Base-by-base conservation (phyloP, 306 rosid species). In the Sechiopsis laciniata region DNA sequence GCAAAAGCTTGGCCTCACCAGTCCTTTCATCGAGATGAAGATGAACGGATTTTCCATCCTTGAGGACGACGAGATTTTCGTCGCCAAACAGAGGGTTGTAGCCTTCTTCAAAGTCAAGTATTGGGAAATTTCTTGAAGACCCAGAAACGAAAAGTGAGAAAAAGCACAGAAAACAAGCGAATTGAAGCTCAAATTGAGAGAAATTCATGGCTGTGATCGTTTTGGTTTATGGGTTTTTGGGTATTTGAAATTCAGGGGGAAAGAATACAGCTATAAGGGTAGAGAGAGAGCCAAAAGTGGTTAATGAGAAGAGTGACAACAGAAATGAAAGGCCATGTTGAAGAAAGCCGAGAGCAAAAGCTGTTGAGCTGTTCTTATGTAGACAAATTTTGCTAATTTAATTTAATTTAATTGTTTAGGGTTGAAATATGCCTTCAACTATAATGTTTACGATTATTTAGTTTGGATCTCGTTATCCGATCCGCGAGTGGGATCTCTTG, bases 21-120 rank as follows among this genome's bases (percentile, higher is more conserved):
- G 98, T 88, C 53, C 91, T 80, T 74, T 90, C 87, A 79, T 93
- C 82, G 42, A 93, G 85, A 59, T 91, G 73, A 72, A 93, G 92
- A 86, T 87, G 98, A 80, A 90, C 97, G 0, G 90, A 82, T 75
- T 90, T 90, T 0, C 96, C 96, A 77, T 93, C 97, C 63, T 80
- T 77, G 54, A 82, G 89, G 77, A 90, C 73, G 61, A 76, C 75
- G 60, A 93, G 81, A 79, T 93, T 90, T 52, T 80, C 76, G 56
- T 90, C 96, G 52, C 98, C 98, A 78, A 93, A 93, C 55, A 93
- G 85, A 19, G 76, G 90, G 55, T 81, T 73, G 46, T 90, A 93
- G 13, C 98, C 98, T 81, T 93, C 98, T 24, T 93, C 96, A 73
- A 93, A 93, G 60, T 89, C 53, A 40, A 83, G 75, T 62, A 85